These are phyloP conservation scores for Aspergillus nidulans DNA, from an alignment of 495 filamentous ascomycete species.

Conservation along the genomic window DNA sequence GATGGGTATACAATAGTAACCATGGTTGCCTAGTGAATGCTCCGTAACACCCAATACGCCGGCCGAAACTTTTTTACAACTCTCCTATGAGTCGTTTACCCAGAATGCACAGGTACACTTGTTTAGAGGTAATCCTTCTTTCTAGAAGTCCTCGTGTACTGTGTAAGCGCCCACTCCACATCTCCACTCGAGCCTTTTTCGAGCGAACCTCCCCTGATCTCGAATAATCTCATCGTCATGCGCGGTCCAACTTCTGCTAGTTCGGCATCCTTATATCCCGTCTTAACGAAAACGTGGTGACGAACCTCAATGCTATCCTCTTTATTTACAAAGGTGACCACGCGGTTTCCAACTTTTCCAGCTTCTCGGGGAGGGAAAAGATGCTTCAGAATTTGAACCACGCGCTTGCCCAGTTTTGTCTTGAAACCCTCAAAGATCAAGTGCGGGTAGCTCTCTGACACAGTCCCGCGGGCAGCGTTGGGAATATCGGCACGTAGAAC, in stretches of 20 bases:
- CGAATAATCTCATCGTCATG: constrained; percentile 95
- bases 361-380: constrained; percentile 87
- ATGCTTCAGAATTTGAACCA: constrained; percentile 90
- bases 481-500: constrained; percentile 92
- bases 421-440: constrained; percentile 94
- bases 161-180: constrained; percentile 89
- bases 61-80: constrained; percentile 22
- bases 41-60: constrained; percentile 24
- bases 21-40: constrained; percentile 15
- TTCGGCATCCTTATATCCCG: constrained; percentile 82
- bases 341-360: constrained; percentile 76
- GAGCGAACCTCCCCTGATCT: constrained; percentile 87
- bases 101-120: constrained; percentile 9
- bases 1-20: constrained; percentile 23
- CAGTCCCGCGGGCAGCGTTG: constrained; percentile 78
- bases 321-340: constrained; percentile 92
- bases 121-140: constrained; percentile 89
- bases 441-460: constrained; percentile 91
- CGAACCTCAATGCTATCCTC: constrained; percentile 89
- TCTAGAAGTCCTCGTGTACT: constrained; percentile 85
- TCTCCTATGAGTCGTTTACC: background rate
- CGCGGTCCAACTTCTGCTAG: constrained; percentile 91
- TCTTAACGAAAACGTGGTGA: constrained; percentile 80
- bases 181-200: constrained; percentile 92
- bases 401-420: constrained; percentile 72